phyloP scores from a whole-genome alignment of 768 basidiomycete genomes.

The Cystofilobasidium macerans region DNA sequence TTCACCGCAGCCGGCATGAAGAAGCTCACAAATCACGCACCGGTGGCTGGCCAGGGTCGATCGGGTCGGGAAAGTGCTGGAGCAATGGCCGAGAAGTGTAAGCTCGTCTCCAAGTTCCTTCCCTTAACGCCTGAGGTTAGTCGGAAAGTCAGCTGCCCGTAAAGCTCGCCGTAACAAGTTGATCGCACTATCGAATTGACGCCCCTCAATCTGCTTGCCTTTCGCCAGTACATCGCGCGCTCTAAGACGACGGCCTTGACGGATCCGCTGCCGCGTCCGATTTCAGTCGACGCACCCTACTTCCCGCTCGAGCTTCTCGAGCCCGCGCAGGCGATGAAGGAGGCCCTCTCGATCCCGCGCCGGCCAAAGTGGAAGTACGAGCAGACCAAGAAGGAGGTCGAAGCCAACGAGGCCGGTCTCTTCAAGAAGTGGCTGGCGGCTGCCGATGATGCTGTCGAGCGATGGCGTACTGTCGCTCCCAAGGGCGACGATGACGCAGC shows the following conservation, averaged over 20 bases:
- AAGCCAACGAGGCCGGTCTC: constrained; percentile 73
- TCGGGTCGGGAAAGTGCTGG: constrained; percentile 24
- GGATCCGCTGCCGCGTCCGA: constrained; percentile 30
- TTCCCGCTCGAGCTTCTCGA: constrained; percentile 30
- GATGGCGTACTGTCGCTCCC: not conserved
- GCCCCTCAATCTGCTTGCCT: not conserved
- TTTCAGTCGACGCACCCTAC: constrained; percentile 27
- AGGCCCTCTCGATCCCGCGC: constrained; percentile 46
- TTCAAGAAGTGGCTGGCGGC: constrained; percentile 67
- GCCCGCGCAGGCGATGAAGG: constrained; percentile 28
- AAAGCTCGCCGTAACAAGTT: not conserved
- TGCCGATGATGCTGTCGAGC: constrained; percentile 32
- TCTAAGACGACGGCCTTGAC: constrained; percentile 33
- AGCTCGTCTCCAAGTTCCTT: constrained; percentile 32
- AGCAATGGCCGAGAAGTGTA: constrained; percentile 22
- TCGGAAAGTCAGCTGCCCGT: not conserved
- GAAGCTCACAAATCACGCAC: constrained; percentile 1
- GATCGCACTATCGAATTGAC: too few species aligned
- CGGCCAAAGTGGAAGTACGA: constrained; percentile 80
- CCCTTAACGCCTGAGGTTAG: constrained; percentile 28
- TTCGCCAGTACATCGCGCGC: constrained; percentile 29
- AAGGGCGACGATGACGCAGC: not conserved
- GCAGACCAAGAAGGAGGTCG: constrained; percentile 78
- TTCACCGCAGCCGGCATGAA: constrained; percentile 5
- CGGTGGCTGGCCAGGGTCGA: constrained; percentile 4